Conservation (phyloP, 768 basidiomycete genomes). For the Boletus huronensis region DNA sequence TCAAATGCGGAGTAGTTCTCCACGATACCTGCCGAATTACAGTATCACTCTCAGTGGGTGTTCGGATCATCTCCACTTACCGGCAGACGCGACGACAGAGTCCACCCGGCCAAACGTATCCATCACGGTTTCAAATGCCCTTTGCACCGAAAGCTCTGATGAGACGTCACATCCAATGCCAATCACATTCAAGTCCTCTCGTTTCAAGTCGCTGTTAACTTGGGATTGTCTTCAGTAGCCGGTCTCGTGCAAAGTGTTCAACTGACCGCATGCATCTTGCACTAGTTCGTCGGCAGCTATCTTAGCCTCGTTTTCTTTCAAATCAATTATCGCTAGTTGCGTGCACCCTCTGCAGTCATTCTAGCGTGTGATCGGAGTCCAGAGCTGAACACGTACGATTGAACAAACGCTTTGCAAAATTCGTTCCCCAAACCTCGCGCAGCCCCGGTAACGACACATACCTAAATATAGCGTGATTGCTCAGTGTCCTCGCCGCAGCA, state of each 20-base stretch:
- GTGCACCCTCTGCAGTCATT: conserved; percentile 65
- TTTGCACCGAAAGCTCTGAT: conserved; percentile 73
- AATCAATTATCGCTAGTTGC: conserved; percentile 75
- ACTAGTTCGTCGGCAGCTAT: conserved; percentile 67
- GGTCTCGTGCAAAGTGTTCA: conserved; percentile 20
- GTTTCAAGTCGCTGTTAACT: conserved; percentile 54
- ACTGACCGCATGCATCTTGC: conserved; percentile 47
- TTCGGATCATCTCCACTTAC: conserved; percentile 37
- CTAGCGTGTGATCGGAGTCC: neutral
- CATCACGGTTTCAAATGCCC: conserved; percentile 61
- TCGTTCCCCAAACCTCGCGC: conserved; percentile 88
- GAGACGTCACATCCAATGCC: conserved; percentile 88
- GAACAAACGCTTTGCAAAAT: conserved; percentile 86
- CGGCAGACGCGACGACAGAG: conserved; percentile 85
- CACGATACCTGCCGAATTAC: conserved; percentile 57
- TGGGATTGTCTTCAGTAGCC: conserved; percentile 31
- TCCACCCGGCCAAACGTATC: conserved; percentile 71
- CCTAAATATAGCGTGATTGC: conserved; percentile 41
- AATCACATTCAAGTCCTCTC: conserved; percentile 59
- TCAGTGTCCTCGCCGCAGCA: neutral
- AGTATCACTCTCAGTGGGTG: neutral
- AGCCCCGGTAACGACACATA: conserved; percentile 90
- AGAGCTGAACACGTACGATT: conserved; percentile 49
- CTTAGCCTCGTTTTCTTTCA: conserved; percentile 66
- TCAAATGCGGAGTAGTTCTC: conserved; percentile 88